Percentiles rank a stretch among this genome's conserved stretches.
phyloP scores from a whole-genome alignment of 139 green algal species.

The Chlamydomonas sphaeroides region DNA sequence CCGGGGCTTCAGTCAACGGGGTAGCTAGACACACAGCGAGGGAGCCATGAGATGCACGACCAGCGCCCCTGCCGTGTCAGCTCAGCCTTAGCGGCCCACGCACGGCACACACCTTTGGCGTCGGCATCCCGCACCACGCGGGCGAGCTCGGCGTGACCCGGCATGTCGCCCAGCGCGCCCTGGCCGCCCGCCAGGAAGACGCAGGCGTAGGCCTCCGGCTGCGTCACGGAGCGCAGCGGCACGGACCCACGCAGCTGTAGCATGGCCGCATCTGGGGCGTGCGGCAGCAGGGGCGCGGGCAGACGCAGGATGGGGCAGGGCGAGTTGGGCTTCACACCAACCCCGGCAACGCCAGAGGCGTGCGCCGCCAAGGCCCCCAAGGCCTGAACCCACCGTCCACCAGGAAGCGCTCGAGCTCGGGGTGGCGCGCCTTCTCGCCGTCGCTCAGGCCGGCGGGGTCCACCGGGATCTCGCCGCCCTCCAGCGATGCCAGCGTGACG shows the following conservation, averaged over 20 bases:
- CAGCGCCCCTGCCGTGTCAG: too few species aligned
- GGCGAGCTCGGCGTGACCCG: constrained; percentile 6
- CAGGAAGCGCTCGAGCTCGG: constrained; percentile 39
- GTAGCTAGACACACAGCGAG: too few species aligned
- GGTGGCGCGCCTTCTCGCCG: constrained; percentile 8
- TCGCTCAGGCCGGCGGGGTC: constrained; percentile 31
- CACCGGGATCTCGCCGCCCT: constrained; percentile 27
- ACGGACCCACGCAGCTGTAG: constrained; percentile 41
- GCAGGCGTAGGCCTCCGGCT: constrained; percentile 45
- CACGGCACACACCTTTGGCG: constrained; percentile 15
- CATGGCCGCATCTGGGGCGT: constrained; percentile 30
- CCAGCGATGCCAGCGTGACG: constrained; percentile 26
- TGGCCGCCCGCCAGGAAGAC: constrained; percentile 59
- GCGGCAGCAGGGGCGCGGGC: neutral
- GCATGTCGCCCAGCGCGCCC: constrained; percentile 50
- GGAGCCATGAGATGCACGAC: too few species aligned
- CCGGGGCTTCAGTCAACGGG: too few species aligned
- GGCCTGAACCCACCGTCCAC: constrained; percentile 31
- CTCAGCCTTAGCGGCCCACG: too few species aligned
- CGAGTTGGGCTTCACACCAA: too few species aligned
- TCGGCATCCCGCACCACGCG: constrained; percentile 36
- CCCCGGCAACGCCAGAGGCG: too few species aligned
- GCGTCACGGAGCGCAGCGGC: constrained; percentile 16
- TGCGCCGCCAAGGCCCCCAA: too few species aligned
- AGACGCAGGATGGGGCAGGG: neutral